Evolutionary conservation across 75 land plant genomes (phyloP).

Genomic region (Pinus albicaulis): DNA sequence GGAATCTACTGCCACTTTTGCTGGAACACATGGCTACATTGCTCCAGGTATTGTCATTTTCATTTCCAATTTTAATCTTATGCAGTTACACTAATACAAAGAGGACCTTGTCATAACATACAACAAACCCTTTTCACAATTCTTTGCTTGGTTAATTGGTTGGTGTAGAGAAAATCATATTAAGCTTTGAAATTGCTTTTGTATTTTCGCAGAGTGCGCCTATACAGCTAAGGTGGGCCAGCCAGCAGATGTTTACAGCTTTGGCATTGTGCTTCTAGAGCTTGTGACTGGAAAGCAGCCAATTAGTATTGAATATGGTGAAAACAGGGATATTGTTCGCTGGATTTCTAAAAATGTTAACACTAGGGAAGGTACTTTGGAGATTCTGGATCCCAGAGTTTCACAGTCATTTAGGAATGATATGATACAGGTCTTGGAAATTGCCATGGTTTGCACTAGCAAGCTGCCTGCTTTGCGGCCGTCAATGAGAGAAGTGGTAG

Average conservation of each 20-base stretch:
- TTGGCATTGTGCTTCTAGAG: slow-evolving; percentile 40
- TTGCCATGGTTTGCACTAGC: slow-evolving; percentile 17
- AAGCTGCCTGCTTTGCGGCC: slow-evolving; percentile 11
- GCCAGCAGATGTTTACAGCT: slow-evolving; percentile 43
- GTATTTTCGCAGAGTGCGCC: slow-evolving; percentile 27
- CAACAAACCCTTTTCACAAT: too few species aligned
- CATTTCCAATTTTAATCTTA: too few species aligned
- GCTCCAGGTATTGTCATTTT: slow-evolving; percentile 67
- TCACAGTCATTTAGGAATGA: neutral
- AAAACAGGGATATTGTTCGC: slow-evolving; percentile 13
- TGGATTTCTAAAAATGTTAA: slow-evolving; percentile 9
- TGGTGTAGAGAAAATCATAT: too few species aligned
- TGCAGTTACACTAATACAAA: too few species aligned
- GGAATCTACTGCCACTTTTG: slow-evolving; percentile 58
- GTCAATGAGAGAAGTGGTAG: slow-evolving; percentile 25
- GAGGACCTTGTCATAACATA: too few species aligned
- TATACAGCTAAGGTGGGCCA: slow-evolving; percentile 29
- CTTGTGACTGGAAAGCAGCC: slow-evolving; percentile 33
- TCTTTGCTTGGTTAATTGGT: too few species aligned
- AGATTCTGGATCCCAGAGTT: slow-evolving; percentile 20
- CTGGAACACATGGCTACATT: slow-evolving; percentile 84
- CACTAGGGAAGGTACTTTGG: slow-evolving; percentile 10
- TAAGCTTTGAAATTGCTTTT: neutral
- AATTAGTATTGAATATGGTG: slow-evolving; percentile 15
- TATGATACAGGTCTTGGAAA: slow-evolving; percentile 13